A percentile compares a stretch with the other conserved stretches of the same genome.
Conservation (phyloP, 176 grass and related monocot species). For the bread wheat (Triticum aestivum) region DNA sequence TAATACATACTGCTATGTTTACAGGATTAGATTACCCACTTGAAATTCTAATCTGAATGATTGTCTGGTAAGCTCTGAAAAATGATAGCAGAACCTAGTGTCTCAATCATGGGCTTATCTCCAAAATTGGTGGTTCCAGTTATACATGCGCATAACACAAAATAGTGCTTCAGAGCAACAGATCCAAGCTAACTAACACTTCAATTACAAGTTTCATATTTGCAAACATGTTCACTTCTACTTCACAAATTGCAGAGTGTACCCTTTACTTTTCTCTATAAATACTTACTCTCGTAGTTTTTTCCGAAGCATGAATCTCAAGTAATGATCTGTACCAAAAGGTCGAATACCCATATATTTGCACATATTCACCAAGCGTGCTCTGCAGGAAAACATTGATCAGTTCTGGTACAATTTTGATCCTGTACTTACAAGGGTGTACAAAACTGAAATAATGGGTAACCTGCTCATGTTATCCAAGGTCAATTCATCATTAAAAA, state of each 20-base stretch:
- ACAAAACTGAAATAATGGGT: not conserved
- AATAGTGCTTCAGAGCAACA: not conserved
- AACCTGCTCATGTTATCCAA: conserved; percentile 99
- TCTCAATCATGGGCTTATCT: not conserved
- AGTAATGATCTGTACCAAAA: conserved; percentile 96
- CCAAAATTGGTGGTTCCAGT: not conserved
- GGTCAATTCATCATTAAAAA: conserved; percentile 99
- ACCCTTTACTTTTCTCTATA: not conserved
- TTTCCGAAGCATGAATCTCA: conserved; percentile 97
- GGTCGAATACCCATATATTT: conserved; percentile 99
- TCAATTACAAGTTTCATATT: conserved; percentile 8
- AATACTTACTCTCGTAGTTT: conserved; percentile 85
- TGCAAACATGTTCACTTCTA: conserved; percentile 9
- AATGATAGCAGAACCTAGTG: not conserved
- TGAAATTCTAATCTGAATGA: conserved; percentile 3
- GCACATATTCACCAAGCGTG: conserved; percentile 99
- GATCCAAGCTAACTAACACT: conserved; percentile 20
- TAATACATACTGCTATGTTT: not conserved
- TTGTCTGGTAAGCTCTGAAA: conserved; percentile 6
- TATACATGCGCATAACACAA: not conserved
- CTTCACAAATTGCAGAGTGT: conserved; percentile 4
- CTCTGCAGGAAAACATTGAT: conserved; percentile 51
- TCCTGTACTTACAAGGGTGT: conserved; percentile 13
- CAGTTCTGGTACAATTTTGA: conserved; percentile 7
- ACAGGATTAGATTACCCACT: not conserved